A percentile compares a stretch with the other conserved stretches of the same genome.
Conservation (phyloP, 768 basidiomycete species). For the Naganishia vaughanmartiniae region DNA sequence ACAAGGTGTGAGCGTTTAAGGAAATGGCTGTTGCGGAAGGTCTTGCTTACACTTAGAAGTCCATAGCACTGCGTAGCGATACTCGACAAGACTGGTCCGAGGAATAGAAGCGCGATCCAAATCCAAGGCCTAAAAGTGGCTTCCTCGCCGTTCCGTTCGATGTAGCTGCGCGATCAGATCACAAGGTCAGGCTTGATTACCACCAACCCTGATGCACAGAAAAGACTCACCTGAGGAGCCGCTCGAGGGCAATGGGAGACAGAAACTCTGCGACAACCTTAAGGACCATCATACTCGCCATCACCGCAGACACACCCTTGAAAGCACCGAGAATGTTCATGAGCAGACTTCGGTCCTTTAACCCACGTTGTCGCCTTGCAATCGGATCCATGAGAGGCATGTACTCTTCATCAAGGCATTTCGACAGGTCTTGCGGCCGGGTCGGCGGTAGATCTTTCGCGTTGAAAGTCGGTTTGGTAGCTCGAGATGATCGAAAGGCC, state of each 20-base stretch:
- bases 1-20: neutral
- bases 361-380: conserved; percentile 43
- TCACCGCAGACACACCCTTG: conserved; percentile 34
- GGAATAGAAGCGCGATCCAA: conserved; percentile 60
- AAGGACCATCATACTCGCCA: conserved; percentile 30
- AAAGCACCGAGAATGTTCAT: conserved; percentile 55
- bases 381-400: conserved; percentile 53
- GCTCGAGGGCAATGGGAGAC: conserved; percentile 53
- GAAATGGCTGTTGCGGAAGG: neutral
- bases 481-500: conserved; percentile 43
- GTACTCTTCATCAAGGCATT: conserved; percentile 48
- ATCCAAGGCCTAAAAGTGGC: conserved; percentile 65
- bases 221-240: conserved; percentile 54
- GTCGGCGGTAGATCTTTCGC: conserved; percentile 54
- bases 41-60: conserved; percentile 1
- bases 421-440: conserved; percentile 55
- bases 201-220: conserved; percentile 41
- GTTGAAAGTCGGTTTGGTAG: conserved; percentile 39
- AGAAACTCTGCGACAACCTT: conserved; percentile 49
- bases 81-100: conserved; percentile 46
- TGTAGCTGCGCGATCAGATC: neutral
- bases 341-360: conserved; percentile 56
- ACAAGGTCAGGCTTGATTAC: neutral
- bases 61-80: conserved; percentile 60
- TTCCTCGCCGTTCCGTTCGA: conserved; percentile 51